Evolutionary conservation across 192 early-diverging fungal species (phyloP), one percentile per base, ranked within the genome.

Genomic region (Rhizophagus sp.): DNA sequence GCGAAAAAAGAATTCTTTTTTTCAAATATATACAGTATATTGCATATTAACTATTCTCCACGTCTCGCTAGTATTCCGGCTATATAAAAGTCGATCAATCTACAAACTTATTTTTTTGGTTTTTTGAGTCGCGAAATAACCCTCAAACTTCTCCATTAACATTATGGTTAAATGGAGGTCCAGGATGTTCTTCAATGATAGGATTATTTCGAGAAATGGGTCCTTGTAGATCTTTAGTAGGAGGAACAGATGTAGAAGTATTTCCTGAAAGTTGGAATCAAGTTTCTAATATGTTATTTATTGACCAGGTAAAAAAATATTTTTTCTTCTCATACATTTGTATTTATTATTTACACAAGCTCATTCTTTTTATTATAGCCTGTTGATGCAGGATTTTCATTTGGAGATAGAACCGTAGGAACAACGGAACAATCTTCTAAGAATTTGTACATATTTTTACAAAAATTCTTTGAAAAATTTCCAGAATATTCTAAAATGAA

Each of bases 161-260:
- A 41, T 41, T 41, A 41, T 41, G 39, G 39, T 9, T 41, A 41
- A 41, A 41, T 8, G 39, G 94, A 34, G 95, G 95, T 12, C 95
- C 94, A 25, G 95, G 95, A 17, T 95, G 95, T 83, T 89, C 88
- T 39, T 95, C 92, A 10, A 86, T 92, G 62, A 94, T 91, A 5
- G 93, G 93, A 7, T 81, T 94, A 72, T 87, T 93, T 82, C 94
- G 94, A 93, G 94, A 96, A 84, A 83, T 94, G 3, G 94, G 94
- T 6, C 96, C 97, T 25, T 99, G 97, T 83, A 88, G 88, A 36
- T 93, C 96, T 24, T 89, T 92, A 75, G 84, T 86, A 71, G 90
- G 91, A 70, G 96, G 95, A 27, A 88, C 88, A 62, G 82, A 81
- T 7, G 22, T 39, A 15, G 9, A 17, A 4, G 5, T 8, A n/a